Conservation (phyloP, 768 basidiomycete species). For the Amanita pallidorosea region DNA sequence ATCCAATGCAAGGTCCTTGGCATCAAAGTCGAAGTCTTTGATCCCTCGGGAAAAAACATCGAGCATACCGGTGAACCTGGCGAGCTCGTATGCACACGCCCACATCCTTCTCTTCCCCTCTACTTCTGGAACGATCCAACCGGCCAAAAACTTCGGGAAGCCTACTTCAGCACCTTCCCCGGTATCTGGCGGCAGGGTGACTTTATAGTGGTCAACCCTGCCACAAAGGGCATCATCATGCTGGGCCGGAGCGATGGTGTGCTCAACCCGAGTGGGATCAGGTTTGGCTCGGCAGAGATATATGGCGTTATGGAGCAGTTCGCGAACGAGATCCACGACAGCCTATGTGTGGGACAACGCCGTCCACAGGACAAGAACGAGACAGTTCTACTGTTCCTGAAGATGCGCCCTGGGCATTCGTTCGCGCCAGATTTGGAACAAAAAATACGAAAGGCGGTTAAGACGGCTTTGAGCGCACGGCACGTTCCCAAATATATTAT, state of each 20-base stretch:
- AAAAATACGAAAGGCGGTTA: constrained; percentile 46
- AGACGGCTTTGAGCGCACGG: constrained; percentile 50
- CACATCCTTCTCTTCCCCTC: constrained; percentile 61
- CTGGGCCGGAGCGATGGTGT: constrained; percentile 64
- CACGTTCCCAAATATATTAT: constrained; percentile 69
- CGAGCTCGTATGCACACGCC: constrained; percentile 59
- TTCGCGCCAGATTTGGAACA: constrained; percentile 33
- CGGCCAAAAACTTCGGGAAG: constrained; percentile 46
- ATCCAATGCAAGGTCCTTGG: constrained; percentile 54
- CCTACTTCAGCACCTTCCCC: constrained; percentile 58
- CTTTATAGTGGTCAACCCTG: constrained; percentile 54
- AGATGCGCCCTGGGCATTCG: constrained; percentile 38
- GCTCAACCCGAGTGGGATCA: constrained; percentile 71
- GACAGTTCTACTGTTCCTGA: constrained; percentile 66
- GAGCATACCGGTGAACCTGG: constrained; percentile 38
- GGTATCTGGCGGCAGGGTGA: constrained; percentile 67
- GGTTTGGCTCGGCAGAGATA: constrained; percentile 80
- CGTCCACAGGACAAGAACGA: constrained; percentile 56
- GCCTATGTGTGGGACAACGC: constrained; percentile 64
- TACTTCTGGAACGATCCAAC: constrained; percentile 58
- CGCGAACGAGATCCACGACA: constrained; percentile 45
- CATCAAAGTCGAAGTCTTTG: constrained; percentile 57
- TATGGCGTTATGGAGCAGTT: constrained; percentile 60
- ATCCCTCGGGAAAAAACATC: constrained; percentile 42
- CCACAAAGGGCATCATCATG: constrained; percentile 50